Evolutionary conservation across 148 eudicot species (phyloP), one percentile per base, ranked within the genome.

Genomic region (Limonium bicolor): DNA sequence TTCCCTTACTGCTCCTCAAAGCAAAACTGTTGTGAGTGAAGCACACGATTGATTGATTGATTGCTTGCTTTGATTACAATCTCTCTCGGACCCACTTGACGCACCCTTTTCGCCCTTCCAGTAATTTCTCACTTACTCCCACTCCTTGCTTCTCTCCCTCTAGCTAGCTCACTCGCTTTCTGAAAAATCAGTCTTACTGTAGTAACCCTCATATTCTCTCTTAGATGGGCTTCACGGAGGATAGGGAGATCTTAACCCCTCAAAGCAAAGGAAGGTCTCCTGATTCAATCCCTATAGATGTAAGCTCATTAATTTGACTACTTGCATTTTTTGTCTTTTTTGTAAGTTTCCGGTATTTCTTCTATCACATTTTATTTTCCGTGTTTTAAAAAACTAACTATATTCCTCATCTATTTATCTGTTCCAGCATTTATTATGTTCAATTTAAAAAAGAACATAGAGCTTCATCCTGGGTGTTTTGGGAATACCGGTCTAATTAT

Each of bases 1-100:
- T 26, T 72, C 31, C 23, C 49, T 64, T 41, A 53, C 75, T 59
- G 75, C 69, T 43, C 51, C 65, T 58, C 46, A 46, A 43, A 43
- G 18, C 48, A 25, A 43, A 75, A 71, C 74, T 66, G 75, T 60
- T 31, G 48, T 28, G 24, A 28, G 48, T 43, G 48, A 43, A 23
- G 48, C 48, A 43, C 31, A 25, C 48, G 48, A 43, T 42, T 42
- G n/a, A n/a, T n/a, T n/a, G n/a, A n/a, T n/a, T 30, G 33, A 6
- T 30, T 12, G 12, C 33, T 38, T 38, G 47, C 47, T 42, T 42
- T 42, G 29, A 23, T 42, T 42, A 23, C 47, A 42, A 42, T 42
- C 48, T 41, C 56, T 65, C 31, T 18, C 10, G 48, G 31, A 18
- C 48, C 48, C 25, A 43, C 48, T 11, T 22, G 16, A 3, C 0